These are phyloP conservation scores for Saccharum spontaneum DNA, from an alignment of 176 grass and related monocot species.

Conservation along the genomic window DNA sequence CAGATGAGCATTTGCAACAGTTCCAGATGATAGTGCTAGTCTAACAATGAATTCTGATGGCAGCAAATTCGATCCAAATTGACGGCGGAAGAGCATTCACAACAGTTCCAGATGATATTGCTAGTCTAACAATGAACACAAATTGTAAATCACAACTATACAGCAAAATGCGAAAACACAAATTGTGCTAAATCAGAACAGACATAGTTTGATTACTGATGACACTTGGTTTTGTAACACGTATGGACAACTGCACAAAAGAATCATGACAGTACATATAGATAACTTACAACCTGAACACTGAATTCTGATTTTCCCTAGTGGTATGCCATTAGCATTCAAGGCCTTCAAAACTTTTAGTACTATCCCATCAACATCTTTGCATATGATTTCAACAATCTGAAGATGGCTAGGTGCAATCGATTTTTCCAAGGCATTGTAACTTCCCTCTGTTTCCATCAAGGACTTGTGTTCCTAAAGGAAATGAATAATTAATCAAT, in stretches of 20 bases:
- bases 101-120: neutral
- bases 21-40: too few relatives aligned
- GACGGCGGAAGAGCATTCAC: too few relatives aligned
- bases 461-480: neutral
- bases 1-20: neutral
- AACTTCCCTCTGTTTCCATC: neutral
- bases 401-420: neutral
- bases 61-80: too few relatives aligned
- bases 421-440: neutral
- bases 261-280: neutral
- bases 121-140: neutral
- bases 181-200: neutral
- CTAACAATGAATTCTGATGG: too few relatives aligned
- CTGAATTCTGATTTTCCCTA: neutral
- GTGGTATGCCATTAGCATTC: neutral
- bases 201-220: neutral
- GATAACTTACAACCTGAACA: slow-evolving; percentile 12
- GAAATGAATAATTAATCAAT: neutral
- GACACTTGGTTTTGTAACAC: neutral
- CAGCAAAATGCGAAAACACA: neutral
- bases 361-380: neutral
- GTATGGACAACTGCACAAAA: neutral
- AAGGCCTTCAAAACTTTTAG: slow-evolving; percentile 1
- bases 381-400: neutral
- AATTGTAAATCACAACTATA: neutral